Percentiles rank a stretch among this genome's conserved stretches.
These are phyloP conservation scores for Daedalea quercina DNA, from an alignment of 768 basidiomycete genomes.

Conservation along the genomic window DNA sequence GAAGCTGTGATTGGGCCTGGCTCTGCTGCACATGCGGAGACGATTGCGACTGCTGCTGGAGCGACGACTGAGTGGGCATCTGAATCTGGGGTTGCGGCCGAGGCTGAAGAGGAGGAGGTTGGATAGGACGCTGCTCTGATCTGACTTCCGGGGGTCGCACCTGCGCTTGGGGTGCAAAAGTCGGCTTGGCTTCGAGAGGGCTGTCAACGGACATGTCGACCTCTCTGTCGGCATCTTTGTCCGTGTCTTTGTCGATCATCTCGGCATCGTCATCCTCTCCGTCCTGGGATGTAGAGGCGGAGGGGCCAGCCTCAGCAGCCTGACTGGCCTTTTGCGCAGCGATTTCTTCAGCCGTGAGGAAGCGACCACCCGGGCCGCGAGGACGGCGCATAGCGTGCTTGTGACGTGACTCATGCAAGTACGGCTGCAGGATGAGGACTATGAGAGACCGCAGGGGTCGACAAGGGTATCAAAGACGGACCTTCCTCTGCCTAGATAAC, in stretches of 20 bases:
- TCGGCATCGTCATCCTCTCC: constrained; percentile 35
- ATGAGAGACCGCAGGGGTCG: background rate
- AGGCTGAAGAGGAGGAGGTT: constrained; percentile 16
- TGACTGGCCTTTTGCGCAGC: constrained; percentile 62
- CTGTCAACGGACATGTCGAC: constrained; percentile 16
- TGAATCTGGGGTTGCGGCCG: constrained; percentile 18
- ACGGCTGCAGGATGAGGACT: constrained; percentile 41
- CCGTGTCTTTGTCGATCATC: constrained; percentile 15
- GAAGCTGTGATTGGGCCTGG: constrained; percentile 10
- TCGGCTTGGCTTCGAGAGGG: constrained; percentile 11
- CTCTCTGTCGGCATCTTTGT: constrained; percentile 14
- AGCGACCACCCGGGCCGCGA: constrained; percentile 93
- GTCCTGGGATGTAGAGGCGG: constrained; percentile 24
- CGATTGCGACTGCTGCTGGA: constrained; percentile 8
- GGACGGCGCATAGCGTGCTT: constrained; percentile 98
- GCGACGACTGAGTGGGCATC: constrained; percentile 19
- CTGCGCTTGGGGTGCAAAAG: constrained; percentile 1
- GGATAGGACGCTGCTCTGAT: constrained; percentile 8
- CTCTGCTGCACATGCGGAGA: constrained; percentile 9
- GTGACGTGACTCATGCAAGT: constrained; percentile 96
- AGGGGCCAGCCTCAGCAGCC: constrained; percentile 27
- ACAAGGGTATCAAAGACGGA: constrained; percentile 26
- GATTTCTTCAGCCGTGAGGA: constrained; percentile 95
- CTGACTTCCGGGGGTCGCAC: constrained; percentile 7
- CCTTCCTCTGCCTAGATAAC: constrained; percentile 91